Evolutionary conservation across 2,329 filamentous ascomycete genomes (phyloP), one percentile per base, ranked within the genome.

Genomic region (Paraphaeosphaeria minitans): DNA sequence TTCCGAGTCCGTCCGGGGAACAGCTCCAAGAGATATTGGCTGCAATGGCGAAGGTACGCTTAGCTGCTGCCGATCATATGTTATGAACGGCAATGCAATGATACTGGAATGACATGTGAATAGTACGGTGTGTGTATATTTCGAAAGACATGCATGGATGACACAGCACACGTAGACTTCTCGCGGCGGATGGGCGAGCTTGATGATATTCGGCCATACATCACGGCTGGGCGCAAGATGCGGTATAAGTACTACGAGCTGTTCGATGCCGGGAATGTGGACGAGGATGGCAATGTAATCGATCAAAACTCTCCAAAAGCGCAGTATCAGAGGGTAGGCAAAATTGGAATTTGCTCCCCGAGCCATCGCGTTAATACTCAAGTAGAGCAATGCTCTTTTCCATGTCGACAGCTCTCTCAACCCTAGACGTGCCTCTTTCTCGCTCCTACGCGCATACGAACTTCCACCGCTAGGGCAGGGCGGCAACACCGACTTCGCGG

Each of bases 211-310:
- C 77, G 71, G 16, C 83, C 80, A 1, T 85, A 83, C 70, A 72
- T 81, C 16, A 70, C 69, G 1, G 73, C 71, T 0, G 82, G 80
- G 12, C 78, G 81, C 39, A 77, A 78, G 64, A 77, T 80, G 60
- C 79, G 83, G 22, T 80, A 83, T 60, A 63, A 72, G 2, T 77
- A 81, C 59, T 74, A 78, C 37, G 81, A 86, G 67, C 77, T 87
- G 0, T 86, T 86, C 66, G 85, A 87, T 61, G 83, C 83, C 0
- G 78, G 82, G 49, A 87, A 87, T 68, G 72, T 85, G n/a, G 78
- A 83, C 50, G 75, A 76, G 1, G 78, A 84, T 41, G 80, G 79
- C 37, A 69, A 71, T 0, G 66, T 83, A 3, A 72, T 82, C 7
- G 76, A 82, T 53, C 55, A 85, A 9, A 74, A 82, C 29, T 29